Evolutionary conservation across 495 filamentous ascomycete genomes (phyloP).

Genomic region (Trichoderma asperelloides): DNA sequence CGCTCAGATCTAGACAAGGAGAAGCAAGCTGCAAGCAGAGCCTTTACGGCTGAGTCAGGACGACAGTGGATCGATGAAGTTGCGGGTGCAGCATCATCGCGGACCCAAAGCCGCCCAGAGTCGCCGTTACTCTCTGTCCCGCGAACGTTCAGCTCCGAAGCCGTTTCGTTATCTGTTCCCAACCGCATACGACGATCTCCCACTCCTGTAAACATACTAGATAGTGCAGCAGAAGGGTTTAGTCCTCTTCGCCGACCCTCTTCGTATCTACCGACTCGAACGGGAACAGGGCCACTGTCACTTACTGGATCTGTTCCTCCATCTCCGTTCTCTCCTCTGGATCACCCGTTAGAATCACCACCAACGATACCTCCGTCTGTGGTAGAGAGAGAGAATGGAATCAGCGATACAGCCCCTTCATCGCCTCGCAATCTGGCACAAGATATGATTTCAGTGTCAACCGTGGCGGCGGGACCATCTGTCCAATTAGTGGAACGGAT

Average conservation of each 20-base stretch:
- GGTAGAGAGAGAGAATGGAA: constrained; percentile 59
- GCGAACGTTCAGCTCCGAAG: constrained; percentile 40
- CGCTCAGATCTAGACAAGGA: constrained; percentile 34
- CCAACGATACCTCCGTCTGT: constrained; percentile 21
- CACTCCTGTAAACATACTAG: constrained; percentile 36
- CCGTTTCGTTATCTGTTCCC: constrained; percentile 34
- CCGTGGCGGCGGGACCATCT: constrained; percentile 79
- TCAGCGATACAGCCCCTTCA: constrained; percentile 47
- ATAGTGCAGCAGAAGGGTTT: constrained; percentile 16
- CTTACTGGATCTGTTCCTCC: not conserved
- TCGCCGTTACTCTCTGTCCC: constrained; percentile 34
- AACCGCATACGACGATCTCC: constrained; percentile 34
- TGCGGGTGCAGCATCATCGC: constrained; percentile 23
- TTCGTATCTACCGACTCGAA: constrained; percentile 29
- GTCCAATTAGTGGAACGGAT: constrained; percentile 96
- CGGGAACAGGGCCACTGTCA: constrained; percentile 23
- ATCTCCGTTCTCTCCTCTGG: constrained; percentile 7
- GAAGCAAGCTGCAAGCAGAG: constrained; percentile 43
- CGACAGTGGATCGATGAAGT: constrained; percentile 62
- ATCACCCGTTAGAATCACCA: constrained; percentile 21
- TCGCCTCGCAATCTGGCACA: constrained; percentile 69
- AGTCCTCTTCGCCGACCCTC: constrained; percentile 17
- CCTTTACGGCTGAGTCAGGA: constrained; percentile 46
- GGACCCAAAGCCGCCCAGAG: constrained; percentile 35
- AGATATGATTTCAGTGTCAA: constrained; percentile 83